Evolutionary conservation across 805 yeast species (phyloP).

Genomic region (Yarrowia keelungensis): DNA sequence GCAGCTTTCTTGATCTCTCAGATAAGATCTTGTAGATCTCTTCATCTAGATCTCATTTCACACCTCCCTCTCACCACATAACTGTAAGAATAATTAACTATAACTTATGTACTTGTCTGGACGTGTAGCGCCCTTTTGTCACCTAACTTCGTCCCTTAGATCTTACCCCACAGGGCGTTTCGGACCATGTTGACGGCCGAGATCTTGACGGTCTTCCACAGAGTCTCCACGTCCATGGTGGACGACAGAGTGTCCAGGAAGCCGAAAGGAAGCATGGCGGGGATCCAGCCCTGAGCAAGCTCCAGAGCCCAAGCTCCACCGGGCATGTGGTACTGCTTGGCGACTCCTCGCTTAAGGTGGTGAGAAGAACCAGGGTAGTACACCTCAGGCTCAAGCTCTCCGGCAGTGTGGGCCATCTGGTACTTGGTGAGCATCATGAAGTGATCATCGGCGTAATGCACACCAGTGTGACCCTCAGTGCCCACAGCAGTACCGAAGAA

Average conservation of each 20-base stretch:
- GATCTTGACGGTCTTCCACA: constrained; percentile 70
- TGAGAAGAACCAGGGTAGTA: constrained; percentile 89
- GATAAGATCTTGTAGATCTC: too few relatives aligned
- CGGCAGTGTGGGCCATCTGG: constrained; percentile 74
- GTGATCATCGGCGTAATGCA: constrained; percentile 97
- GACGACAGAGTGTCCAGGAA: constrained; percentile 78
- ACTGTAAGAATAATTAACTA: constrained; percentile 11
- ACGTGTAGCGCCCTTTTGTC: too few relatives aligned
- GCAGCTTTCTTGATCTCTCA: too few relatives aligned
- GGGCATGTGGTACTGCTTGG: constrained; percentile 88
- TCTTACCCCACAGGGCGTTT: constrained; percentile 73
- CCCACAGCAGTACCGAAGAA: constrained; percentile 94
- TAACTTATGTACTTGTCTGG: constrained; percentile 8
- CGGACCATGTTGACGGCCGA: constrained; percentile 81
- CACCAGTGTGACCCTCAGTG: constrained; percentile 95
- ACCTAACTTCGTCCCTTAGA: constrained; percentile 51
- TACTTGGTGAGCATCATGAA: constrained; percentile 87
- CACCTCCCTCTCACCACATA: not conserved
- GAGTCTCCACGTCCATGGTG: constrained; percentile 77
- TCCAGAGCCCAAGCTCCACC: constrained; percentile 86
- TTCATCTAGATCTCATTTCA: too few relatives aligned
- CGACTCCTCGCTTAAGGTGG: constrained; percentile 72
- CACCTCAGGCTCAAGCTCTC: constrained; percentile 68
- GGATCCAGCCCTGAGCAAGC: constrained; percentile 98
- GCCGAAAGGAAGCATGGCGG: constrained; percentile 97